These are phyloP conservation scores for Solanum etuberosum DNA, from an alignment of 257 asterid species.

Conservation along the genomic window DNA sequence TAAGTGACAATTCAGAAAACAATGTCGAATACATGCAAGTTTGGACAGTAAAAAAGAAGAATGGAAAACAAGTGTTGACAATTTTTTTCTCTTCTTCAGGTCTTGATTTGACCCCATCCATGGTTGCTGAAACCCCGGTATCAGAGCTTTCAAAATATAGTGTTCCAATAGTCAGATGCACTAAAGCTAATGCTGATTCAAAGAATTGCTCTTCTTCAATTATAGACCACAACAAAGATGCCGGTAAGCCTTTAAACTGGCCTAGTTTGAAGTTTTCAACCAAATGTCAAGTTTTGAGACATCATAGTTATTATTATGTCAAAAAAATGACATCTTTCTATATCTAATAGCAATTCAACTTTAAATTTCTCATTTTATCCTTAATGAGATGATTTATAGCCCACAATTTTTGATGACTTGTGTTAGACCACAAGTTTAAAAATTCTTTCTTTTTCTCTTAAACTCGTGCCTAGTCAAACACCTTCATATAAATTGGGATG, in stretches of 20 bases:
- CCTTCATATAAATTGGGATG: not conserved
- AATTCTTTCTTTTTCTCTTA: not conserved
- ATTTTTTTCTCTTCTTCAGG: constrained; percentile 9
- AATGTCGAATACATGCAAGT: not conserved
- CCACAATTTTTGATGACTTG: not conserved
- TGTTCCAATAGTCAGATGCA: constrained; percentile 19
- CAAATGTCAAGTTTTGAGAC: not conserved
- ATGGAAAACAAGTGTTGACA: not conserved
- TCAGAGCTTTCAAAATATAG: constrained; percentile 28
- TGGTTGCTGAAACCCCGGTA: constrained; percentile 63
- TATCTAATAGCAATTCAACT: not conserved
- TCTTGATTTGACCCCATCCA: constrained; percentile 18
- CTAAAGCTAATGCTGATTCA: constrained; percentile 3
- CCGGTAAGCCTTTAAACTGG: not conserved
- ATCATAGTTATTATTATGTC: not conserved
- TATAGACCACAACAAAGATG: constrained; percentile 8
- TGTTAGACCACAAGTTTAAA: not conserved
- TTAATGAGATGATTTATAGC: not conserved
- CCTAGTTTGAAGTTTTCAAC: not conserved
- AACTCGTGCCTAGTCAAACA: not conserved
- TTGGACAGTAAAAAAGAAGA: not conserved
- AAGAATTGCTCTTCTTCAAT: constrained; percentile 8
- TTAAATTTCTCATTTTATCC: not conserved
- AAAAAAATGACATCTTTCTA: not conserved
- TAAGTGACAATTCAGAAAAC: not conserved